Percentiles rank a stretch among this genome's conserved stretches.
Conservation (phyloP, 805 yeast species). For the Zygosaccharomyces bisporus region DNA sequence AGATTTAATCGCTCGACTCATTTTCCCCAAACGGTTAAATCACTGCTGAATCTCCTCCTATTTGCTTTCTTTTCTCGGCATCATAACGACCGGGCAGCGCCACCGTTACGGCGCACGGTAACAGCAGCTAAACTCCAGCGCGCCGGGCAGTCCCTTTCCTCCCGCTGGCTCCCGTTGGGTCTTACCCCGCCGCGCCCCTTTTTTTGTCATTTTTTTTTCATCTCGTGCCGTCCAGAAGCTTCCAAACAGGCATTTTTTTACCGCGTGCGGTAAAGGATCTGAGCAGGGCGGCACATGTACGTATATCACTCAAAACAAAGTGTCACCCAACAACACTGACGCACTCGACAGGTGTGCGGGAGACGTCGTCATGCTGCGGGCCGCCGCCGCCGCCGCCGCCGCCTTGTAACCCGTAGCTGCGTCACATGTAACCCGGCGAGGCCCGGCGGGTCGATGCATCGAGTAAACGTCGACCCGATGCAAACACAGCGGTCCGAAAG, state of each 20-base stretch:
- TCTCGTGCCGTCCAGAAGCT: background rate
- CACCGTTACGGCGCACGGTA: background rate
- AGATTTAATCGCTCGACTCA: background rate
- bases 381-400: background rate
- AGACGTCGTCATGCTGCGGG: background rate
- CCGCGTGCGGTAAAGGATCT: background rate
- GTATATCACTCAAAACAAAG: background rate
- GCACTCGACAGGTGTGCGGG: background rate
- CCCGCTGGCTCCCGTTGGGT: background rate
- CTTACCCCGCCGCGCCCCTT: background rate
- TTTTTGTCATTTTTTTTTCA: background rate
- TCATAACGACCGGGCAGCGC: constrained; percentile 4
- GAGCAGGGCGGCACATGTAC: constrained; percentile 3
- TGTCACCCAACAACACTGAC: background rate
- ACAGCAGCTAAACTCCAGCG: constrained; percentile 6
- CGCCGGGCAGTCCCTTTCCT: constrained; percentile 1
- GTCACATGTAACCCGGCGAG: background rate
- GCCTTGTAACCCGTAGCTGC: background rate
- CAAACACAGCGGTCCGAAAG: background rate
- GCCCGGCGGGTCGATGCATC: background rate
- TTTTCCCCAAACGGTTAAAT: constrained; percentile 3
- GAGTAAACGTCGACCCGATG: background rate
- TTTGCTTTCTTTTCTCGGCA: constrained; percentile 5
- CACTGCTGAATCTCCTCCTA: constrained; percentile 1
- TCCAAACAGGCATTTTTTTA: background rate